Base-by-base conservation (phyloP, 345 rosid genomes). In the Syzygium aqueum region DNA sequence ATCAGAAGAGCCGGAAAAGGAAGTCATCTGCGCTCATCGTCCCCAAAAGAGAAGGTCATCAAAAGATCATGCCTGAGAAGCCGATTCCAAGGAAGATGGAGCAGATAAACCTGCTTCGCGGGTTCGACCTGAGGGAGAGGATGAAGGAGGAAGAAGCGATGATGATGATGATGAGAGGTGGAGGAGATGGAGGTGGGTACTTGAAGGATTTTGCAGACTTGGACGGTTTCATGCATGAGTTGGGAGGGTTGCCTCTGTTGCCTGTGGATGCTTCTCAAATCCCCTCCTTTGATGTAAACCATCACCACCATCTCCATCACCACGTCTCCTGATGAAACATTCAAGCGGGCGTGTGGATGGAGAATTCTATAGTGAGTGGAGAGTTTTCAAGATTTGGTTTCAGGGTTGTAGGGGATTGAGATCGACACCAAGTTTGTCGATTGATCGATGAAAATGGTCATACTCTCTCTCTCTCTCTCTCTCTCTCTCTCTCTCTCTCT, bases 181-280 rank as follows among this genome's bases (percentile, higher is more conserved):
- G 28, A 33, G n/a, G 53, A 8, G 83, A 52, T 30, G 59, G 85
- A 11, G 91, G 87, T 7, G 88, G 85, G n/a, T 89, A 85, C 63
- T 53, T 78, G 46, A 80, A 50, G 40, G 88, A 52, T 54, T 86
- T 89, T 86, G 88, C 89, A 22, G 91, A 87, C 51, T 53, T 89
- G 87, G 90, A 90, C 84, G 86, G 89, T 33, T 89, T 87, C 85
- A 59, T 51, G 22, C 83, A 54, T 6, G 90, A 89, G 43, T 56
- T 89, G 43, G 65, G 90, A 80, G 88, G 65, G 84, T 59, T 86
- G 77, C 86, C 88, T 11, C 50, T 85, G 40, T 54, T 80, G 77
- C 63, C 85, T 27, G 23, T 63, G 61, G 85, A 88, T 51, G 61
- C 89, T 23, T 86, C 85, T 30, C 85, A 51, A 54, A 33, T 52